A percentile compares a stretch with the other conserved stretches of the same genome.
Evolutionary conservation across 1,139 yeast species (phyloP).

Genomic region (Yamadazyma siamensis): DNA sequence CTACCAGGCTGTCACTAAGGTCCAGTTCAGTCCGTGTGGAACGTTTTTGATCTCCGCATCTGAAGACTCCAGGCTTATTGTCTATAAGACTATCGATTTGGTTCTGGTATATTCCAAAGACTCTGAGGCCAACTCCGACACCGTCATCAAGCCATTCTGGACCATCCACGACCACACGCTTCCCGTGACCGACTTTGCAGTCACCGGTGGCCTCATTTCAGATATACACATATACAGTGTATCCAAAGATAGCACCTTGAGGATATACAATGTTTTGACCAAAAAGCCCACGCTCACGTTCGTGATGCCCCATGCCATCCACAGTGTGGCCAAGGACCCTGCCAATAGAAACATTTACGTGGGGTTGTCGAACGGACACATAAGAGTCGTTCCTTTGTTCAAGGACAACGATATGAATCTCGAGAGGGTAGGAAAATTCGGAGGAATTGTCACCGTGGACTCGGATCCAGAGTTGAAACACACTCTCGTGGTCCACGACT

Average conservation of each 20-base stretch:
- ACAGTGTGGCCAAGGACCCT: constrained; percentile 69
- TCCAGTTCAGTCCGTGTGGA: constrained; percentile 64
- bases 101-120: constrained; percentile 30
- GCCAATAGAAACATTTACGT: constrained; percentile 73
- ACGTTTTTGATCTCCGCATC: constrained; percentile 73
- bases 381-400: constrained; percentile 59
- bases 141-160: constrained; percentile 34
- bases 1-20: constrained; percentile 67
- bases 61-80: constrained; percentile 71
- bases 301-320: constrained; percentile 58
- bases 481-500: constrained; percentile 60
- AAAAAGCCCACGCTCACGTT: constrained; percentile 61
- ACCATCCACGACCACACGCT: constrained; percentile 74
- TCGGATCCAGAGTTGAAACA: constrained; percentile 47
- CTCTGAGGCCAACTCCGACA: constrained; percentile 14
- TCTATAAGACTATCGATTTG: constrained; percentile 71
- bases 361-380: constrained; percentile 64
- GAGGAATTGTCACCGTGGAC: constrained; percentile 49
- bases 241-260: constrained; percentile 72
- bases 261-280: constrained; percentile 54
- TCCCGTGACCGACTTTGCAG: constrained; percentile 60
- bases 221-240: constrained; percentile 69
- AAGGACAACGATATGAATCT: constrained; percentile 37
- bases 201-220: constrained; percentile 50
- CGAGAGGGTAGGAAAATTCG: constrained; percentile 56